Evolutionary conservation across 768 basidiomycete species (phyloP).

Genomic region (Austroboletus eburneus): DNA sequence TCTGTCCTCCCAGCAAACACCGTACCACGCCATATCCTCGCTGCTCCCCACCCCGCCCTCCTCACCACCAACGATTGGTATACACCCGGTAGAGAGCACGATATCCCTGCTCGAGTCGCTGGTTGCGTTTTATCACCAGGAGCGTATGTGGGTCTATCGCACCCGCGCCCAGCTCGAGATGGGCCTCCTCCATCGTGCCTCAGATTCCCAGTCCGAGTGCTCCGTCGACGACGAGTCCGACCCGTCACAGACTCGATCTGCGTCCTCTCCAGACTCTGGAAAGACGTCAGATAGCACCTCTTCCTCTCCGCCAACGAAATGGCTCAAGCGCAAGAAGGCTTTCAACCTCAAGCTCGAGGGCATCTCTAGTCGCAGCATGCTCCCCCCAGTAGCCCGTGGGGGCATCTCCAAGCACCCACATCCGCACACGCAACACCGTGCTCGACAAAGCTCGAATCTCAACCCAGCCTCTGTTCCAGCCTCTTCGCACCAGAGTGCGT

Average conservation of each 20-base stretch:
- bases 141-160: slow-evolving; percentile 68
- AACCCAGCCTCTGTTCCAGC: slow-evolving; percentile 25
- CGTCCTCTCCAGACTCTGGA: slow-evolving; percentile 17
- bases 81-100: slow-evolving; percentile 43
- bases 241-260: slow-evolving; percentile 11
- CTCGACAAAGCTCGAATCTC: slow-evolving; percentile 28
- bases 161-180: slow-evolving; percentile 59
- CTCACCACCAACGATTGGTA: slow-evolving; percentile 29
- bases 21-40: slow-evolving; percentile 27
- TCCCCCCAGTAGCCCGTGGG: slow-evolving; percentile 16
- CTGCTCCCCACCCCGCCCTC: slow-evolving; percentile 33
- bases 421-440: slow-evolving; percentile 26
- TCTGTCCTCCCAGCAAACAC: slow-evolving; percentile 20
- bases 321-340: slow-evolving; percentile 57
- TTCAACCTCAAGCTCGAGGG: slow-evolving; percentile 51
- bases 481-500: slow-evolving; percentile 16
- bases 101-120: slow-evolving; percentile 60
- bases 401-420: slow-evolving; percentile 25
- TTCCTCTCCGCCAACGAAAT: slow-evolving; percentile 31
- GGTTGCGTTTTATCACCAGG: slow-evolving; percentile 63
- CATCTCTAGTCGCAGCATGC: slow-evolving; percentile 28
- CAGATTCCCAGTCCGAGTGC: slow-evolving; percentile 6
- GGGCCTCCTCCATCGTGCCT: slow-evolving; percentile 29
- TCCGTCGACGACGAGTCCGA: slow-evolving; percentile 19
- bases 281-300: slow-evolving; percentile 32